Evolutionary conservation across 1,284 basidiomycete species (phyloP).

Genomic region (Ceratobasidium sp.): DNA sequence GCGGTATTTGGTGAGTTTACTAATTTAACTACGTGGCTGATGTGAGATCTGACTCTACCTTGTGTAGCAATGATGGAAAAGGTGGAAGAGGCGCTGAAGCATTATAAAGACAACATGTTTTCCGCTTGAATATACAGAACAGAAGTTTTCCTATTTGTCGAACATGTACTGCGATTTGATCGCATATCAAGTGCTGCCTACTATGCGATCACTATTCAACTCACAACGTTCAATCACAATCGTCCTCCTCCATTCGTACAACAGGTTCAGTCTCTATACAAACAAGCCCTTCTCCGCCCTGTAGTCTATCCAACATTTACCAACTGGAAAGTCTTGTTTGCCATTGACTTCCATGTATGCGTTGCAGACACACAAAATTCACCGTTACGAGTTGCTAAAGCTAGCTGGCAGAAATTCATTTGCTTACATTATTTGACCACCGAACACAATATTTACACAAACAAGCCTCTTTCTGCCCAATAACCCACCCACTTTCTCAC

Average conservation of each 20-base stretch:
- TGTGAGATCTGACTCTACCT: background rate
- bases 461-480: conserved; percentile 48
- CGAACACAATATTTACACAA: conserved; percentile 1
- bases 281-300: conserved; percentile 48
- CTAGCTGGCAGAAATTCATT: too few species aligned
- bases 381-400: too few species aligned
- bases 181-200: too few species aligned
- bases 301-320: conserved; percentile 50
- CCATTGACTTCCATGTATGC: too few species aligned
- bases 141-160: too few species aligned
- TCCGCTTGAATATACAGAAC: background rate
- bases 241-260: too few species aligned
- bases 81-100: conserved; percentile 55
- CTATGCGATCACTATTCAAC: too few species aligned
- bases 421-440: too few species aligned
- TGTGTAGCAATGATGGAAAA: conserved; percentile 67
- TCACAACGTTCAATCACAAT: too few species aligned
- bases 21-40: background rate
- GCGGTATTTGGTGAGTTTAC: conserved; percentile 57
- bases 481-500: conserved; percentile 48
- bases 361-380: too few species aligned
- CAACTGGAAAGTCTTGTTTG: too few species aligned
- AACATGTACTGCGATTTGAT: too few species aligned
- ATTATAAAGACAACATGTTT: background rate
- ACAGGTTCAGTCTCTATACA: background rate